Conservation (phyloP, 768 basidiomycete genomes). For the Amanita brunnescens region DNA sequence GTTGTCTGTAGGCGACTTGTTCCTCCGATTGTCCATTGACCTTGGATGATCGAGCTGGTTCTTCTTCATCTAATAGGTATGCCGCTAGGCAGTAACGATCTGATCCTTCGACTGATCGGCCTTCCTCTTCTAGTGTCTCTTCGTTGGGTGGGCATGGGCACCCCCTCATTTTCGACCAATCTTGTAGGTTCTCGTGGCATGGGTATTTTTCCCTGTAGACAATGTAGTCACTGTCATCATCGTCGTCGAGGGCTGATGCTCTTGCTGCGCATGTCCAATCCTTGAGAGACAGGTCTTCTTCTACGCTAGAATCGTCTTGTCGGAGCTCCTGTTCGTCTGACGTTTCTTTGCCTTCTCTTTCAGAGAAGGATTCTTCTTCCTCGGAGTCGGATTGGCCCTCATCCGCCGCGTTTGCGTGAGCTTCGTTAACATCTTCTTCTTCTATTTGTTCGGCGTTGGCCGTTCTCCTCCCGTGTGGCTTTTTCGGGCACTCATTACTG, state of each 20-base stretch:
- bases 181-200: no score
- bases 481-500: background rate
- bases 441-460: background rate
- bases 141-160: no score
- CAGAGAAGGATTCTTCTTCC: background rate
- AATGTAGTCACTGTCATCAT: no score
- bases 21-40: background rate
- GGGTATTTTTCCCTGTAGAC: no score
- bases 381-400: background rate
- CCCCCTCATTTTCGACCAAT: no score
- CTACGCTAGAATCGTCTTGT: no score
- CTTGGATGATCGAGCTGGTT: background rate
- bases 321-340: no score
- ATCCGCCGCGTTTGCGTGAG: background rate
- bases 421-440: background rate
- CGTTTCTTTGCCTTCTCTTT: no score
- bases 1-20: background rate
- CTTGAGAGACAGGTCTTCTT: no score
- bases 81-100: background rate
- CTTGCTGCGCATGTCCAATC: no score
- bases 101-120: background rate
- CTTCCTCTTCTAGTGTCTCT: no score
- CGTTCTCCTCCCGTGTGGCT: background rate
- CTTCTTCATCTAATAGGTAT: background rate
- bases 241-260: no score